Conservation (phyloP, 352 stramenopile species). For the Peronosclerospora sorghi region DNA sequence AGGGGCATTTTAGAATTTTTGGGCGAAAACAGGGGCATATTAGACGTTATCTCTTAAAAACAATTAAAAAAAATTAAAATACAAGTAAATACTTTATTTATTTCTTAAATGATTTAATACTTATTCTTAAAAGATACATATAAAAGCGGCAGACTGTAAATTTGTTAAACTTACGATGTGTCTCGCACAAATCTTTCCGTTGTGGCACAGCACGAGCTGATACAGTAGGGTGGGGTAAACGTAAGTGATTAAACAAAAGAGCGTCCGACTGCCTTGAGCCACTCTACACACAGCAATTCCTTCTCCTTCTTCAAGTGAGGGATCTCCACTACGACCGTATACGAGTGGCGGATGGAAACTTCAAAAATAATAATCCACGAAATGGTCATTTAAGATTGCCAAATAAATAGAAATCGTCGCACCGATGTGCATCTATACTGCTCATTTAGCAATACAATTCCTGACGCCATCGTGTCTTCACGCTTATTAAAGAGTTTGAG, state of each 20-base stretch:
- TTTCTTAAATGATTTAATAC: no score
- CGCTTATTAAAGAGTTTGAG: constrained; percentile 71
- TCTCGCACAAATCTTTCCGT: constrained; percentile 70
- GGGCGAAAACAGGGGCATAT: no score
- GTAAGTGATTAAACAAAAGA: constrained; percentile 78
- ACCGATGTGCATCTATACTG: constrained; percentile 80
- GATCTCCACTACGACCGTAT: constrained; percentile 61
- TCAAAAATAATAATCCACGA: not conserved
- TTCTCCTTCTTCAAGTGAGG: constrained; percentile 50
- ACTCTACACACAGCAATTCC: constrained; percentile 62
- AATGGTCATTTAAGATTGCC: not conserved
- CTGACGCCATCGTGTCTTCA: constrained; percentile 58
- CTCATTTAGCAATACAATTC: constrained; percentile 60
- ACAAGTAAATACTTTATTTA: no score
- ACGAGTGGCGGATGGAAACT: constrained; percentile 72
- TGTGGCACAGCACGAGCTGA: constrained; percentile 65
- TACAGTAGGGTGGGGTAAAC: constrained; percentile 65
- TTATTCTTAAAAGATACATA: no score
- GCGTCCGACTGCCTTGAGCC: constrained; percentile 26
- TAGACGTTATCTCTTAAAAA: no score
- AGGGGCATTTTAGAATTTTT: no score
- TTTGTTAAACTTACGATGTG: constrained; percentile 15
- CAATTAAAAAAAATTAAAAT: no score
- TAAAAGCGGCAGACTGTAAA: no score
- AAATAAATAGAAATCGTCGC: not conserved